Percentiles rank a stretch among this genome's conserved stretches.
phyloP scores from a whole-genome alignment of 208 protist genomes.

The Histomonas meleagridis region DNA sequence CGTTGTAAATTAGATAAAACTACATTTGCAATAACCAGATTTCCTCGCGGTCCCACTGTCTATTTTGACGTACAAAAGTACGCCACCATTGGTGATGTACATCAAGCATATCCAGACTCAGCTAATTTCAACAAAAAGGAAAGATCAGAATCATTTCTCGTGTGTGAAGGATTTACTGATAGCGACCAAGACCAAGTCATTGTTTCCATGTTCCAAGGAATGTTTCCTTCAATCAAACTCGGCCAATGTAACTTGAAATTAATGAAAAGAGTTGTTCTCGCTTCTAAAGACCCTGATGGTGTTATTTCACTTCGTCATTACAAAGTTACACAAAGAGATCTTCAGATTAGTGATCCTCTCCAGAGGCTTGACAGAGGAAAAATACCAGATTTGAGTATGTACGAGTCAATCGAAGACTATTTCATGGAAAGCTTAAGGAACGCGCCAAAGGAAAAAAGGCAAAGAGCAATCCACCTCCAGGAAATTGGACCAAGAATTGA shows the following conservation, averaged over 20 bases:
- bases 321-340: not conserved
- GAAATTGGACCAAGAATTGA: slow-evolving; percentile 28
- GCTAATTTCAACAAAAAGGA: not conserved
- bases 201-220: not conserved
- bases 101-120: not conserved
- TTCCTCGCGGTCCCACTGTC: not conserved
- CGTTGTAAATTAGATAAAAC: not conserved
- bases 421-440: not conserved
- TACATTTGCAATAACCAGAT: not conserved
- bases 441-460: not conserved
- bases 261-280: not conserved
- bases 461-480: not conserved
- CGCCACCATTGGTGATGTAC: not conserved
- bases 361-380: not conserved
- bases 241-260: not conserved
- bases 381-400: not conserved
- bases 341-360: not conserved
- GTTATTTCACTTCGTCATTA: not conserved
- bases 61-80: not conserved
- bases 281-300: not conserved
- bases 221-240: not conserved
- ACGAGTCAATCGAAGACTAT: not conserved
- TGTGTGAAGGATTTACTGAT: not conserved
- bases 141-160: not conserved
- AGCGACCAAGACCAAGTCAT: not conserved